A percentile compares a stretch with the other conserved stretches of the same genome.
Conservation (phyloP, 208 protist species). For the Acanthamoeba lenticulata region DNA sequence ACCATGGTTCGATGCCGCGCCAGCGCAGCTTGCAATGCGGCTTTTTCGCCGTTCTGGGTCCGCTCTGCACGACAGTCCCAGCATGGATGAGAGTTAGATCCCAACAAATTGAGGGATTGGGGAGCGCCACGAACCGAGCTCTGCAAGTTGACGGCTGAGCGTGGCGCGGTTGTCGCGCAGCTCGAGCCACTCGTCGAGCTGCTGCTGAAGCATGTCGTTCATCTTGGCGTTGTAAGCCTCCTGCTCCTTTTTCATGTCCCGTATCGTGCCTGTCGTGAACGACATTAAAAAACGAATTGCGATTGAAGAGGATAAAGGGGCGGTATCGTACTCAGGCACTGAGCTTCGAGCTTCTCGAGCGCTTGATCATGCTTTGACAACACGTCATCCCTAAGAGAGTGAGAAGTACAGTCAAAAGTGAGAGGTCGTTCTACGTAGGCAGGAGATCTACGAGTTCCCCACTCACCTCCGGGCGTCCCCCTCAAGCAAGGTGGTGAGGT, state of each 20-base stretch:
- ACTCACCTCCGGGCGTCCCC: background rate
- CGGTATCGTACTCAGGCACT: background rate
- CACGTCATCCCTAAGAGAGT: background rate
- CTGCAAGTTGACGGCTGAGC: background rate
- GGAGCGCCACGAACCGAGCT: background rate
- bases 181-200: background rate
- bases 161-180: background rate
- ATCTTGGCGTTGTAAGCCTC: constrained; percentile 26
- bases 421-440: background rate
- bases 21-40: too few relatives aligned
- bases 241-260: background rate
- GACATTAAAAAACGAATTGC: background rate
- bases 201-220: background rate
- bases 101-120: background rate
- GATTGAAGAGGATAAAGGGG: background rate
- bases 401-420: background rate
- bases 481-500: background rate
- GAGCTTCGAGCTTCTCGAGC: background rate
- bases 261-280: background rate
- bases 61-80: too few relatives aligned
- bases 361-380: background rate
- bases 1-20: too few relatives aligned
- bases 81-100: too few relatives aligned
- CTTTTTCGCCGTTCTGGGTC: too few relatives aligned
- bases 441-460: background rate